These are phyloP conservation scores for Vaccinium macrocarpon DNA, from an alignment of 148 eudicot genomes.

Conservation along the genomic window DNA sequence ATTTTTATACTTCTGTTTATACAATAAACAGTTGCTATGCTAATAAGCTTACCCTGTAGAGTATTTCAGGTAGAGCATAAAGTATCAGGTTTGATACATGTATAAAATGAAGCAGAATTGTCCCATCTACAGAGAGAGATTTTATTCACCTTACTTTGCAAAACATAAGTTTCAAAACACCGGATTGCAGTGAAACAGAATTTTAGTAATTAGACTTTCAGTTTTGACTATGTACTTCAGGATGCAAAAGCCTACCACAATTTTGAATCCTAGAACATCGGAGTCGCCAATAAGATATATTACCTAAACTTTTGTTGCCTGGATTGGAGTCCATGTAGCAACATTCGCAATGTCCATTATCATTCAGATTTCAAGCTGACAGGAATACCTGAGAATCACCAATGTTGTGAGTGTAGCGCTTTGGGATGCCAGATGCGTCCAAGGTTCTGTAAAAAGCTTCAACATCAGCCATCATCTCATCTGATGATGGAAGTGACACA, in stretches of 20 bases:
- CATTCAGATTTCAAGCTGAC: not conserved
- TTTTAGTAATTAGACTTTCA: not conserved
- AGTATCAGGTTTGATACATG: not conserved
- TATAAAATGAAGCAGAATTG: not conserved
- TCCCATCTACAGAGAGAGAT: not conserved
- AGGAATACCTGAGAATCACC: constrained; percentile 47
- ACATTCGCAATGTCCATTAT: not conserved
- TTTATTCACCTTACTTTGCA: not conserved
- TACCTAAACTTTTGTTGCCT: not conserved
- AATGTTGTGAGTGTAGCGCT: constrained; percentile 70
- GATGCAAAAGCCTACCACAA: not conserved
- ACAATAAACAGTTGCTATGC: not conserved
- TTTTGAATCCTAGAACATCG: not conserved
- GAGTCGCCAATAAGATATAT: not conserved
- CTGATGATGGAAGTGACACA: constrained; percentile 53
- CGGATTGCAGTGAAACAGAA: not conserved
- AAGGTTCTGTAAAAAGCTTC: constrained; percentile 59
- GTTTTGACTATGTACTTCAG: not conserved
- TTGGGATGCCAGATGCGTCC: constrained; percentile 62
- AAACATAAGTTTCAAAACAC: not conserved
- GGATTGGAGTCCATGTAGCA: not conserved
- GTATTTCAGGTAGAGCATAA: not conserved
- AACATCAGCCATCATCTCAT: constrained; percentile 69
- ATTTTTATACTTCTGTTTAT: not conserved
- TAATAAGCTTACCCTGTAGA: not conserved